These are phyloP conservation scores for Acer negundo DNA, from an alignment of 345 rosid species.

Conservation along the genomic window DNA sequence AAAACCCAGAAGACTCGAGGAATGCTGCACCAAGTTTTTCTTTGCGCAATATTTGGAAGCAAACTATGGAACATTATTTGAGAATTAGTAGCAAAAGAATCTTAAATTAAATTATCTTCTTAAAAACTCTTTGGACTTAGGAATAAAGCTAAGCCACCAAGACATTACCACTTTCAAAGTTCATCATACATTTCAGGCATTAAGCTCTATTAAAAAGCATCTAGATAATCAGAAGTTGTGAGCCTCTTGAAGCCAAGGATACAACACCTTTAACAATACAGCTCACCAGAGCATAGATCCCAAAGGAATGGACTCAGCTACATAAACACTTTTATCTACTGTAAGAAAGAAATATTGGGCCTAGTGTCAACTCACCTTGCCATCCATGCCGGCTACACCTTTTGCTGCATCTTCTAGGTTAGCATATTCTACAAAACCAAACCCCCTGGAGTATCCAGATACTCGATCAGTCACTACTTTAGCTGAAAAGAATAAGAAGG, in stretches of 20 bases:
- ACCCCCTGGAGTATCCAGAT: conserved; percentile 90
- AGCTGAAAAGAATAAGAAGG: conserved; percentile 42
- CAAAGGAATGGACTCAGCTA: background rate
- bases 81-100: background rate
- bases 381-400: conserved; percentile 90
- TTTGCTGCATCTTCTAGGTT: conserved; percentile 79
- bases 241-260: background rate
- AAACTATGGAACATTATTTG: background rate
- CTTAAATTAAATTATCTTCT: background rate
- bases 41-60: background rate
- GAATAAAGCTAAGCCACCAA: background rate
- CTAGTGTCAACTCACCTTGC: conserved; percentile 54
- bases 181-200: background rate
- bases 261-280: background rate
- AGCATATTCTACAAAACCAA: conserved; percentile 84
- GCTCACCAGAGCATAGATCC: background rate
- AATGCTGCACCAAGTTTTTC: background rate
- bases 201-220: background rate
- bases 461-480: conserved; percentile 76
- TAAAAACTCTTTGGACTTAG: background rate
- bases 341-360: background rate
- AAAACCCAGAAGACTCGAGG: background rate
- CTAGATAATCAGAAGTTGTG: background rate
- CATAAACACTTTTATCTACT: background rate
- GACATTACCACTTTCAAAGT: background rate